phyloP scores from a whole-genome alignment of 805 yeast genomes.

The Nakazawaea anatomiae region DNA sequence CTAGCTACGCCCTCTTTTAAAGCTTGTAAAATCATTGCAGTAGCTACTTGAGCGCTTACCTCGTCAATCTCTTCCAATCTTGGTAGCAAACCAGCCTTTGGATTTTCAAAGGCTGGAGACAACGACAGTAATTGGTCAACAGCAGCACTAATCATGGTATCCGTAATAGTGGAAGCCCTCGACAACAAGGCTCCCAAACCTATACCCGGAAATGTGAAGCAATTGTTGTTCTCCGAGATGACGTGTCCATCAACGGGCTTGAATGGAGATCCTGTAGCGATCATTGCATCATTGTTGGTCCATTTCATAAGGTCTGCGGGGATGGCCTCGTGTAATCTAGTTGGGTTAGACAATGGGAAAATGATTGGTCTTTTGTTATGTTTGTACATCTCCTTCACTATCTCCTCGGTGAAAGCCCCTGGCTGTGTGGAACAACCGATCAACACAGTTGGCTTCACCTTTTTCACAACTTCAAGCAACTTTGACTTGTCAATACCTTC shows the following conservation, averaged over 20 bases:
- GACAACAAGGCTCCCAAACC: constrained; percentile 93
- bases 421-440: constrained; percentile 96
- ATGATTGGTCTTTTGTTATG: constrained; percentile 84
- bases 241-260: constrained; percentile 86
- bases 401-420: constrained; percentile 86
- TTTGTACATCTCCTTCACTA: constrained; percentile 84
- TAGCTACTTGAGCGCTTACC: constrained; percentile 86
- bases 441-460: constrained; percentile 82
- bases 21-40: constrained; percentile 88
- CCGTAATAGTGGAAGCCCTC: constrained; percentile 76
- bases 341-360: constrained; percentile 95
- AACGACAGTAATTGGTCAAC: constrained; percentile 86
- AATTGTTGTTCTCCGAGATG: constrained; percentile 93
- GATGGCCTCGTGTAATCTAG: constrained; percentile 88
- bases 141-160: constrained; percentile 92
- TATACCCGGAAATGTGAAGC: constrained; percentile 97
- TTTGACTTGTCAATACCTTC: constrained; percentile 64
- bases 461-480: constrained; percentile 58
- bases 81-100: constrained; percentile 78
- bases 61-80: constrained; percentile 82
- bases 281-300: constrained; percentile 87
- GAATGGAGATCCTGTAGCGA: constrained; percentile 98
- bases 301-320: constrained; percentile 88
- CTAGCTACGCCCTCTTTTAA: constrained; percentile 81
- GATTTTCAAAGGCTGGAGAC: constrained; percentile 74